phyloP scores from a whole-genome alignment of 1,284 basidiomycete species.

The Apiotrichum brassicae region DNA sequence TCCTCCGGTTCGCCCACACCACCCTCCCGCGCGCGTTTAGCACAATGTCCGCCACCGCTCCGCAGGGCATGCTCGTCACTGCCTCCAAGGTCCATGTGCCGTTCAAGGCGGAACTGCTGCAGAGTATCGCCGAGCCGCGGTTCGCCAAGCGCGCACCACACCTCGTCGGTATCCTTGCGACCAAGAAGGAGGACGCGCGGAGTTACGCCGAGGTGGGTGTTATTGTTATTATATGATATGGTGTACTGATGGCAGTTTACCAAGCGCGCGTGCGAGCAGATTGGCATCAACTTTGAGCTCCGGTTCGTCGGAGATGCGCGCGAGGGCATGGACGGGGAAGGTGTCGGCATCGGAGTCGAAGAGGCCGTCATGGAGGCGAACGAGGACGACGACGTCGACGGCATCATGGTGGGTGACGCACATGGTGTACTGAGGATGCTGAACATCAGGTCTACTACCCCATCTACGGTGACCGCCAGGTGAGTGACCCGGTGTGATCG shows the following conservation, averaged over 20 bases:
- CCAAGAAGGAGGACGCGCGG: conserved; percentile 75
- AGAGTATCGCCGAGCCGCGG: conserved; percentile 24
- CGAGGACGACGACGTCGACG: conserved; percentile 74
- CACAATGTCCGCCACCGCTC: conserved; percentile 11
- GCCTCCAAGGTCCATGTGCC: conserved; percentile 46
- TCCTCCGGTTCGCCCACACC: neutral
- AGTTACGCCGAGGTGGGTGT: conserved; percentile 67
- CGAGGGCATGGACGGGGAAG: conserved; percentile 45
- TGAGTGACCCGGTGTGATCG: no score
- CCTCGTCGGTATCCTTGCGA: conserved; percentile 87
- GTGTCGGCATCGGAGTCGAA: conserved; percentile 70
- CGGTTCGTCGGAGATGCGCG: conserved; percentile 58
- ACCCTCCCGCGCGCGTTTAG: conserved; percentile 2
- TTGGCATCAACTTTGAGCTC: conserved; percentile 82
- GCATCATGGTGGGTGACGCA: conserved; percentile 76
- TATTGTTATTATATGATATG: neutral
- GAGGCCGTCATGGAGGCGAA: conserved; percentile 91
- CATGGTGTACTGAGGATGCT: neutral
- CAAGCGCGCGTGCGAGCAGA: conserved; percentile 76
- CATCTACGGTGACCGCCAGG: conserved; percentile 79
- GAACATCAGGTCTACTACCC: conserved; percentile 78
- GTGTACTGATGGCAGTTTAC: conserved; percentile 56
- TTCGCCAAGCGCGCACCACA: conserved; percentile 53
- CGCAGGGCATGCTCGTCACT: conserved; percentile 44
- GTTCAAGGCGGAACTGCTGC: conserved; percentile 45